These are phyloP conservation scores for Artemisia annua DNA, from an alignment of 129 eudicot species.

Conservation along the genomic window DNA sequence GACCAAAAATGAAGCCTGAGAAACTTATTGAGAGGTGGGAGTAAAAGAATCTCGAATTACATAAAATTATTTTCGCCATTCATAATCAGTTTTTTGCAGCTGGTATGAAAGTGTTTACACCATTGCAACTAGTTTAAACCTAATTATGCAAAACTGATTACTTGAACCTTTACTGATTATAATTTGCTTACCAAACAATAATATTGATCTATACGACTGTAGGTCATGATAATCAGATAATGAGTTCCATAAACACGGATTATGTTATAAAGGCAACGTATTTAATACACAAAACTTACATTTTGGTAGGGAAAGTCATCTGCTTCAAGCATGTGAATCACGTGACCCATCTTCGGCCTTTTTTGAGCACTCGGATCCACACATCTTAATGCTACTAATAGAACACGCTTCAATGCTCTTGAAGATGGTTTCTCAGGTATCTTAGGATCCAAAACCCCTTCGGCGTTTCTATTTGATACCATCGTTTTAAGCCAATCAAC, in stretches of 20 bases:
- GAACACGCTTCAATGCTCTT: slow-evolving; percentile 81
- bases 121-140: too few relatives aligned
- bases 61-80: background rate
- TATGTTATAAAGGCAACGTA: background rate
- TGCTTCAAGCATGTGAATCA: slow-evolving; percentile 89
- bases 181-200: background rate
- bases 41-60: background rate
- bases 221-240: background rate
- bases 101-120: background rate
- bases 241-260: background rate
- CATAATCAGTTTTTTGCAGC: background rate
- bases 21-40: background rate
- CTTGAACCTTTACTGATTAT: background rate
- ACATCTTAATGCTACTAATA: slow-evolving; percentile 82
- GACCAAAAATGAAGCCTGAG: background rate
- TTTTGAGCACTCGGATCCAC: slow-evolving; percentile 93
- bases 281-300: slow-evolving; percentile 47
- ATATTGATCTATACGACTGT: background rate
- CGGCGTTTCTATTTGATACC: slow-evolving; percentile 77
- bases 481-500: slow-evolving; percentile 91
- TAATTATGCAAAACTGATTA: background rate
- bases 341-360: slow-evolving; percentile 94
- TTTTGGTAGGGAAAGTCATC: slow-evolving; percentile 81
- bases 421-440: slow-evolving; percentile 88
- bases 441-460: slow-evolving; percentile 86